phyloP scores from a whole-genome alignment of 495 filamentous ascomycete genomes.

The Podospora comata region DNA sequence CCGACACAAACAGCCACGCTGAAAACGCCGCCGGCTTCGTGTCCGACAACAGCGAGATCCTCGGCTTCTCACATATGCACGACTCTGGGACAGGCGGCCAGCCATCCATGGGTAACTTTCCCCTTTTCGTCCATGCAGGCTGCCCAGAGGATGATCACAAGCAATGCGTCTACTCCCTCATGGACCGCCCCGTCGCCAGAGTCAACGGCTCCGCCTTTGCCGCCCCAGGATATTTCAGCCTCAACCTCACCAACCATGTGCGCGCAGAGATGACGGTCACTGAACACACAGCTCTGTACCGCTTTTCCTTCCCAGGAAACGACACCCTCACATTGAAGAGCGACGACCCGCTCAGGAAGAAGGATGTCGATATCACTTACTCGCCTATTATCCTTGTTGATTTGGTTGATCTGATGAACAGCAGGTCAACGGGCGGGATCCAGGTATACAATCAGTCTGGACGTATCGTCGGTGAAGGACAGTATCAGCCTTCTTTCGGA shows the following conservation, averaged over 20 bases:
- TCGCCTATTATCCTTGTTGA: constrained; percentile 63
- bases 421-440: constrained; percentile 56
- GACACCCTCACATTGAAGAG: constrained; percentile 13
- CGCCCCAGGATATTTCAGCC: constrained; percentile 64
- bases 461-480: constrained; percentile 60
- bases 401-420: constrained; percentile 60
- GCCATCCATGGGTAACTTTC: constrained; percentile 72
- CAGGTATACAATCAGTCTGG: constrained; percentile 50
- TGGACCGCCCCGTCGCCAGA: constrained; percentile 46
- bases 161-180: constrained; percentile 56
- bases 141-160: constrained; percentile 62
- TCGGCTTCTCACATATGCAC: constrained; percentile 63
- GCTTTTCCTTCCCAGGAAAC: constrained; percentile 57
- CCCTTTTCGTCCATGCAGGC: constrained; percentile 63
- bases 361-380: constrained; percentile 34
- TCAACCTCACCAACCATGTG: constrained; percentile 61
- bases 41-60: constrained; percentile 49
- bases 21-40: constrained; percentile 70
- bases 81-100: constrained; percentile 59
- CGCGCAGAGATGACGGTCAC: constrained; percentile 69
- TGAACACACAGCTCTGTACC: constrained; percentile 63
- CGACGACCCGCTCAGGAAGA: not conserved
- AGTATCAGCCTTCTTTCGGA: constrained; percentile 66
- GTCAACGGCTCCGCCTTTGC: constrained; percentile 54
- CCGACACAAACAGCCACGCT: constrained; percentile 52